Evolutionary conservation across 306 rosid genomes (phyloP).

Genomic region (Dalbergia cultrata): DNA sequence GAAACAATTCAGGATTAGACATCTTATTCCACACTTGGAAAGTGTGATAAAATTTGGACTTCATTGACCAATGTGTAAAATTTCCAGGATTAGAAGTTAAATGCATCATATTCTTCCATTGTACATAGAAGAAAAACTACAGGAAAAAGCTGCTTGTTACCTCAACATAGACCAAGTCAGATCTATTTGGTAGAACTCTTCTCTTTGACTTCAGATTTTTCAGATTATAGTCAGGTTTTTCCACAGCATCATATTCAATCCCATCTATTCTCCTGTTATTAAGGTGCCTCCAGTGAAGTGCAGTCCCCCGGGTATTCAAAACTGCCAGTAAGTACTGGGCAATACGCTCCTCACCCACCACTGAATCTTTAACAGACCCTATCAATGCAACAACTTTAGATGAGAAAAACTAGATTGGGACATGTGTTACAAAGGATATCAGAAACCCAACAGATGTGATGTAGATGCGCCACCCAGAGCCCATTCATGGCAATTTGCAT

Average conservation of each 20-base stretch:
- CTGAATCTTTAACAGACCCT: constrained; percentile 95
- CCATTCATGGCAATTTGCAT: not conserved
- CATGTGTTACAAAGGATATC: constrained; percentile 21
- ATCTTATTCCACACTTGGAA: not conserved
- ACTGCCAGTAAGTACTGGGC: constrained; percentile 88
- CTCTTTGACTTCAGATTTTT: constrained; percentile 72
- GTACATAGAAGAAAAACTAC: not conserved
- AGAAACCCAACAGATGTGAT: constrained; percentile 30
- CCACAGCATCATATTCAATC: constrained; percentile 56
- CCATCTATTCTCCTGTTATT: constrained; percentile 71
- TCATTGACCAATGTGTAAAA: constrained; percentile 2
- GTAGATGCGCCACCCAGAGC: not conserved
- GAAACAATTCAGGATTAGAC: constrained; percentile 4
- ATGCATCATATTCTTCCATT: constrained; percentile 41
- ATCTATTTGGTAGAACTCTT: constrained; percentile 63
- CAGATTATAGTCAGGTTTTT: constrained; percentile 58
- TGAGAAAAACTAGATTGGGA: constrained; percentile 26
- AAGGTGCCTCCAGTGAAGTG: constrained; percentile 81
- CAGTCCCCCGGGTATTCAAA: constrained; percentile 77
- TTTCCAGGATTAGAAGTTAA: constrained; percentile 26
- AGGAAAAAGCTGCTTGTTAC: constrained; percentile 50
- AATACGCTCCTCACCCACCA: constrained; percentile 93
- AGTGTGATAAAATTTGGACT: constrained; percentile 29
- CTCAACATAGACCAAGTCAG: constrained; percentile 71
- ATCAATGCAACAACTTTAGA: constrained; percentile 45